Conservation (phyloP, 352 stramenopile species). For the Phytophthora nicotianae region DNA sequence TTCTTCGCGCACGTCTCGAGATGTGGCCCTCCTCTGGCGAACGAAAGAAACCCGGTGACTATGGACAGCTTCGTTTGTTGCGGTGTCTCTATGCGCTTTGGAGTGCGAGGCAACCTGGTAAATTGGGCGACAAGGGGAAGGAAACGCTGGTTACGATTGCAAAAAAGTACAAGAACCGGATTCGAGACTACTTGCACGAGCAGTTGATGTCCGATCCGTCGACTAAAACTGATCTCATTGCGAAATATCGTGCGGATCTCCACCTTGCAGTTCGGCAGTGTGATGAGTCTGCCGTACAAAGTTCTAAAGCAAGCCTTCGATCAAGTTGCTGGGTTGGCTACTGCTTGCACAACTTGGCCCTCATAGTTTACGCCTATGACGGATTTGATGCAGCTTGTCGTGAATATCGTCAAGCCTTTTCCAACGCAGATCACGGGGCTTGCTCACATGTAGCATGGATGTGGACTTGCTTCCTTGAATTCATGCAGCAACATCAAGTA, state of each 20-base stretch:
- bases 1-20: slow-evolving; percentile 49
- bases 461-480: slow-evolving; percentile 54
- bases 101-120: slow-evolving; percentile 35
- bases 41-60: slow-evolving; percentile 11
- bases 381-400: slow-evolving; percentile 58
- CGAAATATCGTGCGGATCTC: slow-evolving; percentile 56
- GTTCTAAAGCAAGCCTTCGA: neutral
- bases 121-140: slow-evolving; percentile 11
- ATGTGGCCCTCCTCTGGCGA: slow-evolving; percentile 26
- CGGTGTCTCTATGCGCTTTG: slow-evolving; percentile 47
- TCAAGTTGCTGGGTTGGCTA: slow-evolving; percentile 43
- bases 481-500: slow-evolving; percentile 63
- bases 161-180: slow-evolving; percentile 37
- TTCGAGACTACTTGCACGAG: slow-evolving; percentile 23
- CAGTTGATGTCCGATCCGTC: slow-evolving; percentile 26
- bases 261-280: slow-evolving; percentile 41
- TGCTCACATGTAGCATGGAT: slow-evolving; percentile 42
- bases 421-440: slow-evolving; percentile 6
- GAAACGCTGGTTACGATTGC: slow-evolving; percentile 43
- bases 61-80: slow-evolving; percentile 19
- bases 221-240: slow-evolving; percentile 29
- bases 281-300: slow-evolving; percentile 9
- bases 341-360: slow-evolving; percentile 68
- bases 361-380: slow-evolving; percentile 52
- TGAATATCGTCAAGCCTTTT: slow-evolving; percentile 44